Base-by-base conservation (phyloP, 2,329 filamentous ascomycete species). In the Talaromyces atroroseus region DNA sequence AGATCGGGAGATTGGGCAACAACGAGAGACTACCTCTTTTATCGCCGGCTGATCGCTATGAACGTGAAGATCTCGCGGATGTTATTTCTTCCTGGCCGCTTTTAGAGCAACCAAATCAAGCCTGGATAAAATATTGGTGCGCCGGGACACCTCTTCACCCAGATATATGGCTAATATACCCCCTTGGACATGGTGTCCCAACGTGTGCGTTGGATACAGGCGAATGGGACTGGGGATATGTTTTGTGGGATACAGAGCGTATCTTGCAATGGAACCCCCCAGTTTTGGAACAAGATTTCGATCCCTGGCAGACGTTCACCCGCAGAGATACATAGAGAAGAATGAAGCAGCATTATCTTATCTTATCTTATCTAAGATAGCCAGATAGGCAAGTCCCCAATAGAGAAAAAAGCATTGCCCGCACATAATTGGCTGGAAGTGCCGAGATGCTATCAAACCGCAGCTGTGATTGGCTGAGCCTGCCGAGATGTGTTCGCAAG, bases 81-180 rank as follows among this genome's bases (percentile, higher is more conserved):
- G 34, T n/a, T 52, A 10, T 56, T 54, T 38, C 46, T 26, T 20
- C 20, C 10, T 51, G 20, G 18, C 21, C 29, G 32, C 34, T 49
- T 52, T 49, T 34, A n/a, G 50, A 57, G 18, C 59, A 48, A 57
- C 56, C 56, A 53, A 49, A 56, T 61, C 61, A 64, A 65, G 62
- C 60, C 63, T 64, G 61, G 44, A 34, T 57, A 60, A 63, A 65
- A 60, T 63, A 59, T 47, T 47, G 63, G 61, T 59, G 57, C 60
- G 61, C 62, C 23, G 10, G n/a, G 11, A 60, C 64, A 59, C 64
- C 60, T 51, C 52, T 26, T 20, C 47, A 44, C 42, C 60, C 57
- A n/a, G 23, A 32, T 32, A 21, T 29, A 48, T 48, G 46, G 46
- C 16, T 21, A 4, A 26, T 21, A n/a, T n/a, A 48, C 3, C 20